Evolutionary conservation across 257 asterid species (phyloP).

Genomic region (Parsonsia alboflavescens): DNA sequence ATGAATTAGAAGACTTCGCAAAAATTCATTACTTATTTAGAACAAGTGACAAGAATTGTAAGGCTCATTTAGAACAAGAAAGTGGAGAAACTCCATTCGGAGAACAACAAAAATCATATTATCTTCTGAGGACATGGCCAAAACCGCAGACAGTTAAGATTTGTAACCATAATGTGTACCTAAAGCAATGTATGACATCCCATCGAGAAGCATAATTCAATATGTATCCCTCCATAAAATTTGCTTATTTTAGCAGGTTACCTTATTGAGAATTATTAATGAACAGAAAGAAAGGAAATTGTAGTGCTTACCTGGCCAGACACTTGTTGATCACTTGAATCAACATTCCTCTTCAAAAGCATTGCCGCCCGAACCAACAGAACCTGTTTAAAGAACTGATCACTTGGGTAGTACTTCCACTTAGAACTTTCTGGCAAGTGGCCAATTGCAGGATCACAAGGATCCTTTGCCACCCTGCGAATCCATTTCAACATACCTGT

Average conservation of each 20-base stretch:
- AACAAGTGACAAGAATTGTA: neutral
- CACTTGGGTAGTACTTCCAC: slow-evolving; percentile 64
- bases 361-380: slow-evolving; percentile 53
- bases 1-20: neutral
- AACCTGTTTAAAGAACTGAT: slow-evolving; percentile 64
- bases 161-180: neutral
- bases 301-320: slow-evolving; percentile 42
- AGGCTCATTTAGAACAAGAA: neutral
- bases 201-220: neutral
- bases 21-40: neutral
- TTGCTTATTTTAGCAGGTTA: neutral
- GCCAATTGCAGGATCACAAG: slow-evolving; percentile 45
- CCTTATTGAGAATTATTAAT: neutral
- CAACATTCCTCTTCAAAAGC: slow-evolving; percentile 39
- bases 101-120: too few relatives aligned
- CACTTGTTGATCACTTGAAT: slow-evolving; percentile 35
- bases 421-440: slow-evolving; percentile 48
- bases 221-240: neutral
- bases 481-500: slow-evolving; percentile 56
- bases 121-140: neutral
- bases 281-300: neutral
- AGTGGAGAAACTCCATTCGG: neutral
- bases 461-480: slow-evolving; percentile 52
- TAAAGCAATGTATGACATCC: neutral
- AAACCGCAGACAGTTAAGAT: too few relatives aligned